Evolutionary conservation across 805 yeast species (phyloP).

Genomic region (Candida glaebosa): DNA sequence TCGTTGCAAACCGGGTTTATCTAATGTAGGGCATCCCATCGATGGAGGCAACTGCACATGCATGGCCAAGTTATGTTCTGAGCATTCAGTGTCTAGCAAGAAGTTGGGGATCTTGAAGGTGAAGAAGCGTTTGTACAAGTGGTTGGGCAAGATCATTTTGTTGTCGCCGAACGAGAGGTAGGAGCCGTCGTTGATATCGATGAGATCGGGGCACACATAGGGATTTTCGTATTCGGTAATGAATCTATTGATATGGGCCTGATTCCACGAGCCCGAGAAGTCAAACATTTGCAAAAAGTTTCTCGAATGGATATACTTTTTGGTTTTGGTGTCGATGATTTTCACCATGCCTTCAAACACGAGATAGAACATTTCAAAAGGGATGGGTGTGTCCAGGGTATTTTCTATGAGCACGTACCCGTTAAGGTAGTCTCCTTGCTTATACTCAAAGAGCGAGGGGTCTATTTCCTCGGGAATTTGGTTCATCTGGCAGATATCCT

Average conservation of each 20-base stretch:
- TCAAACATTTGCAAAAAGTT: constrained; percentile 49
- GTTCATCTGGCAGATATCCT: constrained; percentile 28
- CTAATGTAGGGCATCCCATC: constrained; percentile 20
- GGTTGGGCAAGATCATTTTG: constrained; percentile 17
- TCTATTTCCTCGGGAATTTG: constrained; percentile 25
- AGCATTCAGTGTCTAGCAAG: constrained; percentile 36
- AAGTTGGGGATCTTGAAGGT: constrained; percentile 37
- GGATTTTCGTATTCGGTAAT: constrained; percentile 19
- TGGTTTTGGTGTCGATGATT: constrained; percentile 7
- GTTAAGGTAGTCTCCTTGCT: constrained; percentile 63
- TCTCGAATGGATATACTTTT: constrained; percentile 15
- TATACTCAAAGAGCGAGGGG: constrained; percentile 44
- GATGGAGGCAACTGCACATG: constrained; percentile 38
- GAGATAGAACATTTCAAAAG: constrained; percentile 61
- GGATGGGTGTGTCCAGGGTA: constrained; percentile 35
- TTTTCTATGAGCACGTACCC: constrained; percentile 52
- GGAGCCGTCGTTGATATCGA: constrained; percentile 27
- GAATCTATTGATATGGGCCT: constrained; percentile 30
- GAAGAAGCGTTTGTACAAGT: constrained; percentile 34
- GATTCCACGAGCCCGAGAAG: constrained; percentile 49
- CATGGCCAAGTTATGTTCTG: constrained; percentile 23
- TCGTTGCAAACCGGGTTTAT: constrained; percentile 9
- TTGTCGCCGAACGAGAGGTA: constrained; percentile 14
- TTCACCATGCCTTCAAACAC: constrained; percentile 48
- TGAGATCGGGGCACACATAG: constrained; percentile 11